Evolutionary conservation across 169 alveolate species (phyloP), one percentile per base, ranked within the genome.

Genomic region (Sarcocystis neurona): DNA sequence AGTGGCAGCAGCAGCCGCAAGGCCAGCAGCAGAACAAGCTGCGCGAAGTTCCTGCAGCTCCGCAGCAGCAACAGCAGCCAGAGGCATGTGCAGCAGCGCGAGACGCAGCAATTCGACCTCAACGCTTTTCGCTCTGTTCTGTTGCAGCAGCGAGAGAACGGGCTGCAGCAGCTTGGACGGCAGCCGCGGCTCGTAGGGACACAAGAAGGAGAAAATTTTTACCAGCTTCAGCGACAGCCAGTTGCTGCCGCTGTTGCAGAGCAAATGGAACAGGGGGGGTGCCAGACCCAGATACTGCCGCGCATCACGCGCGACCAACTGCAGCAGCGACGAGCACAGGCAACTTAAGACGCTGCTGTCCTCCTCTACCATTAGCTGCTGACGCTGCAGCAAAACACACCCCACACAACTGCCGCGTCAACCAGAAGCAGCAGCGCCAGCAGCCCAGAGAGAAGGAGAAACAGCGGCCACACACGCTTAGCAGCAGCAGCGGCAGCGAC

Each of bases 171-270:
- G 87, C 85, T 92, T 92, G 78, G 70, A 87, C 20, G 94, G 94
- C 47, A 92, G 91, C 27, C 94, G 90, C 6, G 92, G 89, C 91
- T 92, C 94, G 77, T 79, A 41, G 18, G 94, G 92, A 0, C 87
- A 66, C 18, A 91, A 89, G 46, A 88, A 87, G 85, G 79, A 85
- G 48, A 91, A 91, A 47, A 88, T 68, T 89, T 91, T 84, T 77
- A 91, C 63, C 39, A 91, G 72, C 91, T 91, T 91, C 77, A 91
- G 89, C 37, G 90, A 75, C 44, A 89, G 91, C 94, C 94, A 92
- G 84, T 92, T 92, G 91, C 91, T 92, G 80, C 79, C 53, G 77
- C 93, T 92, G 79, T 68, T 89, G 58, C 79, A 89, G 75, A 92
- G 70, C 50, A 92, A 41, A 50, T 92, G 94, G 56, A 82, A 89